These are phyloP conservation scores for Phaseolus lunatus DNA, from an alignment of 306 rosid species.

Conservation along the genomic window DNA sequence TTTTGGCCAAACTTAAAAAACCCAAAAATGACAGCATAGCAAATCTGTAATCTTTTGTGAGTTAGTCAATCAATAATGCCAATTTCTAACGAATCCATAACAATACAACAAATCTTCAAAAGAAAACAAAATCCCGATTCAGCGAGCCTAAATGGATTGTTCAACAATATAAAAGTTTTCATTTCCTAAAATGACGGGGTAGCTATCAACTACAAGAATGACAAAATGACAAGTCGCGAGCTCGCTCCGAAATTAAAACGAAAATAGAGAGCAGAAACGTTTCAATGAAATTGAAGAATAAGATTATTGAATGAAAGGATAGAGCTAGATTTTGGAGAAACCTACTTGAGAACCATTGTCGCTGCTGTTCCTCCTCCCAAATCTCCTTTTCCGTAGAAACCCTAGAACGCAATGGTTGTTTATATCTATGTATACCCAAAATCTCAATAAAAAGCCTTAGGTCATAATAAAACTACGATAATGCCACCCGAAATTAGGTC, in stretches of 20 bases:
- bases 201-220: background rate
- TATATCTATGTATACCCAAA: conserved; percentile 37
- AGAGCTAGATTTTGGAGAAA: conserved; percentile 17
- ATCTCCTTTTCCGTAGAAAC: conserved; percentile 45
- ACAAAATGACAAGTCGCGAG: background rate
- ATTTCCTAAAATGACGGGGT: background rate
- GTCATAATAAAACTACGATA: conserved; percentile 20
- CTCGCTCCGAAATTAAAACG: too few species aligned
- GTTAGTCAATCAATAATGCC: background rate
- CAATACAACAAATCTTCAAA: background rate
- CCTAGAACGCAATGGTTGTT: conserved; percentile 35
- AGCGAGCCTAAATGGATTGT: background rate
- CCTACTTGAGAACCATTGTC: conserved; percentile 82
- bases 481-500: conserved; percentile 20
- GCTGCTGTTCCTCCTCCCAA: conserved; percentile 21
- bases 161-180: background rate
- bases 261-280: too few species aligned
- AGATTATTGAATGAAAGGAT: background rate
- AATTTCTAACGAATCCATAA: background rate
- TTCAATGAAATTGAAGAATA: background rate
- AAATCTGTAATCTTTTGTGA: background rate
- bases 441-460: conserved; percentile 23
- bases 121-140: background rate
- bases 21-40: background rate
- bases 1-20: background rate